Conservation (phyloP, 208 protist species). For the Phytomonas sp. region DNA sequence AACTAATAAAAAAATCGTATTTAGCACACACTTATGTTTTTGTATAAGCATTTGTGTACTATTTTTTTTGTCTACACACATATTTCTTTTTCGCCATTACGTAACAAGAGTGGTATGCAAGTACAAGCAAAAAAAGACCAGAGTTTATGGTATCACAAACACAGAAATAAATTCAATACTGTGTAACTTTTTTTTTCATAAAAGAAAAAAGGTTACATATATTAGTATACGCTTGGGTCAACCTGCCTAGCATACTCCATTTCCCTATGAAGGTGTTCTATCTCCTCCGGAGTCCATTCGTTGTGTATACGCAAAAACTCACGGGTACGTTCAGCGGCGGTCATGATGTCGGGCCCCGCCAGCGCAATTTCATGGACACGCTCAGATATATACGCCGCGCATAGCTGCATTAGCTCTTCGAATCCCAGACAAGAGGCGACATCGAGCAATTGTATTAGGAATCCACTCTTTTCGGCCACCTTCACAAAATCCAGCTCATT, state of each 20-base stretch:
- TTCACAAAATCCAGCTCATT: constrained; percentile 37
- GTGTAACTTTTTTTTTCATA: too few relatives aligned
- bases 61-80: too few relatives aligned
- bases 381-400: constrained; percentile 40
- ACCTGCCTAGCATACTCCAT: constrained; percentile 69
- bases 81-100: too few relatives aligned
- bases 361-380: constrained; percentile 53
- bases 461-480: constrained; percentile 23
- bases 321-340: constrained; percentile 42
- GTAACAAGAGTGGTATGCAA: too few relatives aligned
- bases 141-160: too few relatives aligned
- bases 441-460: constrained; percentile 37
- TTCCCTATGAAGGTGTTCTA: constrained; percentile 42
- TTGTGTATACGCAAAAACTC: constrained; percentile 54
- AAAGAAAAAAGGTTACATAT: too few relatives aligned
- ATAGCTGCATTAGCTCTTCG: constrained; percentile 31
- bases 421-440: constrained; percentile 42
- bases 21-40: too few relatives aligned
- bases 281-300: constrained; percentile 71
- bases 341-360: constrained; percentile 60
- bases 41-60: too few relatives aligned
- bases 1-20: too few relatives aligned
- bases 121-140: too few relatives aligned
- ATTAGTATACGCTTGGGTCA: constrained; percentile 45
- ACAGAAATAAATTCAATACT: too few relatives aligned